A percentile compares a stretch with the other conserved stretches of the same genome.
Evolutionary conservation across 2,329 filamentous ascomycete genomes (phyloP).

Genomic region (Aspergillus eucalypticola): DNA sequence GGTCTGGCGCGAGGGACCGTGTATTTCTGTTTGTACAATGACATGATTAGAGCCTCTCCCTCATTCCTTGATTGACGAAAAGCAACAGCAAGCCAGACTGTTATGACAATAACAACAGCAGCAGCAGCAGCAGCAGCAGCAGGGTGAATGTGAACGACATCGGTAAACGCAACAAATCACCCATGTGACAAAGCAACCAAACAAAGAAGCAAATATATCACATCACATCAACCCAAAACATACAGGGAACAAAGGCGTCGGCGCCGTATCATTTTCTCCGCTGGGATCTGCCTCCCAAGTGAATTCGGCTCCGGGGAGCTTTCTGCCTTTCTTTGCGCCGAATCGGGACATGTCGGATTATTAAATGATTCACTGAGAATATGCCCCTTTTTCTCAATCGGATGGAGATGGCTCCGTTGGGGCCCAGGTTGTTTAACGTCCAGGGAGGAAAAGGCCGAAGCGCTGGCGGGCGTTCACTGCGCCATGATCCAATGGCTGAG

Average conservation of each 20-base stretch:
- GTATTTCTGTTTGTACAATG: conserved; percentile 38
- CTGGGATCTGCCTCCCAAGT: conserved; percentile 43
- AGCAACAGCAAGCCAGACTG: no score
- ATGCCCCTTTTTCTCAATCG: no score
- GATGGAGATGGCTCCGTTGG: no score
- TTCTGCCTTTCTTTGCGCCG: conserved; percentile 40
- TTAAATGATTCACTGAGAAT: not conserved
- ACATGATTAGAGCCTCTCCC: not conserved
- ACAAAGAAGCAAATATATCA: not conserved
- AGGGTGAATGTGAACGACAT: no score
- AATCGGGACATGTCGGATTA: conserved; percentile 41
- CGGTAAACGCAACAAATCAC: no score
- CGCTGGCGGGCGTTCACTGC: not conserved
- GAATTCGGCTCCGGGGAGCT: conserved; percentile 44
- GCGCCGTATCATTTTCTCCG: conserved; percentile 46
- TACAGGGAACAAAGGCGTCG: conserved; percentile 52
- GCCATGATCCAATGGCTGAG: not conserved
- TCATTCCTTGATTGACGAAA: no score
- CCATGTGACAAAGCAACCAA: not conserved
- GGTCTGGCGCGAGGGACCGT: conserved; percentile 35
- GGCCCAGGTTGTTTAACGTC: not conserved
- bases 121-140: not conserved
- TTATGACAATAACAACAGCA: not conserved
- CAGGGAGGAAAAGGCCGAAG: not conserved
- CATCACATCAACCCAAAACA: conserved; percentile 14